These are phyloP conservation scores for Nigrospora osmanthi DNA, from an alignment of 2,329 filamentous ascomycete species.

Conservation along the genomic window DNA sequence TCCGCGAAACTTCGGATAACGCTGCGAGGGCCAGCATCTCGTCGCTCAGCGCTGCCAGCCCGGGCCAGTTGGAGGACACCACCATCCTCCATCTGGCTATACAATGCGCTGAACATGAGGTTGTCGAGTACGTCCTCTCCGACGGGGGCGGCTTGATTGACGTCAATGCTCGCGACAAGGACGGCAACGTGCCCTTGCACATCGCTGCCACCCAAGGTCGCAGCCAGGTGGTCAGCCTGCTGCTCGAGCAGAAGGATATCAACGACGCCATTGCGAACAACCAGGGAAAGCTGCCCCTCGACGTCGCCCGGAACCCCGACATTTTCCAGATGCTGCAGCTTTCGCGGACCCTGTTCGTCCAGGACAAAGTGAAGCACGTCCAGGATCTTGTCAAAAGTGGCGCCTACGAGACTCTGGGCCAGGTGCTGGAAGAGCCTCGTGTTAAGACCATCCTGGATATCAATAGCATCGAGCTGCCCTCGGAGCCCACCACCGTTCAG, in stretches of 20 bases:
- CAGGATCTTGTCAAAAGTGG: conserved; percentile 67
- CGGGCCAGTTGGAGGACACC: conserved; percentile 62
- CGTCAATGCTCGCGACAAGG: conserved; percentile 82
- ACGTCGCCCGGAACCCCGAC: conserved; percentile 83
- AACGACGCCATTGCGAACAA: conserved; percentile 85
- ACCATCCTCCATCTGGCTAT: conserved; percentile 89
- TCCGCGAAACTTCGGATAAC: conserved; percentile 56
- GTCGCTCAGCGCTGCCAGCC: conserved; percentile 35
- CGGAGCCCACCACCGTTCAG: conserved; percentile 68
- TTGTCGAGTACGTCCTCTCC: conserved; percentile 91
- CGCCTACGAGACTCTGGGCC: conserved; percentile 72
- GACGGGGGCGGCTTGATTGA: conserved; percentile 62
- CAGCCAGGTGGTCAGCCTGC: conserved; percentile 68
- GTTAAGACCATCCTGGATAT: conserved; percentile 85
- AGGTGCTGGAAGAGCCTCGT: conserved; percentile 74
- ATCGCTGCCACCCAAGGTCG: conserved; percentile 79
- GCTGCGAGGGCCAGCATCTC: conserved; percentile 49
- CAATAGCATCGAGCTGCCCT: conserved; percentile 83
- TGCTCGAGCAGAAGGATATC: conserved; percentile 75
- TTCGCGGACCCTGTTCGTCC: conserved; percentile 80
- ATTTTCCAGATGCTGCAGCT: conserved; percentile 95
- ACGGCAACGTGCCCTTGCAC: conserved; percentile 91
- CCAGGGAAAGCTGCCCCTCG: conserved; percentile 76
- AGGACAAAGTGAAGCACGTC: conserved; percentile 75
- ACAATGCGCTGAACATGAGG: conserved; percentile 86